phyloP scores from a whole-genome alignment of 352 stramenopile genomes.

The Thraustochytrium striatum region DNA sequence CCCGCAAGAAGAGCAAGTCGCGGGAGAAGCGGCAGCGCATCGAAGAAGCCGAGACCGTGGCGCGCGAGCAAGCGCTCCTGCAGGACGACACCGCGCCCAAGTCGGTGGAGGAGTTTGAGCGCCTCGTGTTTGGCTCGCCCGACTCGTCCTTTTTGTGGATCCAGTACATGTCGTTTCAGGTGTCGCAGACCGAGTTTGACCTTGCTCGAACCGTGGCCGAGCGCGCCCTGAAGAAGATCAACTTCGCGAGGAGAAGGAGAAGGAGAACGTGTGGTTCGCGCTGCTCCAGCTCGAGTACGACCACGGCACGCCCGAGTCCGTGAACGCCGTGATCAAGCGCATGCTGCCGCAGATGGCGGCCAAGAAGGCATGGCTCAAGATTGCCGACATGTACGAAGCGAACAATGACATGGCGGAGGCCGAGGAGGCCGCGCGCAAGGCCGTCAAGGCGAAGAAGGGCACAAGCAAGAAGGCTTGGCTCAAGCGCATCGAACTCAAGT shows the following conservation, averaged over 20 bases:
- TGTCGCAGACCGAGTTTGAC: conserved; percentile 75
- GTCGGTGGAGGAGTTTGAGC: conserved; percentile 76
- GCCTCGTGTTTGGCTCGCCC: conserved; percentile 73
- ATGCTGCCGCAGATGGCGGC: conserved; percentile 59
- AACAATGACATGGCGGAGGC: conserved; percentile 57
- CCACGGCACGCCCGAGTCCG: conserved; percentile 67
- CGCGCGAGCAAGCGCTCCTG: conserved; percentile 69
- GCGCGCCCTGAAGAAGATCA: conserved; percentile 73
- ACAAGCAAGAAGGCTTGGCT: conserved; percentile 78
- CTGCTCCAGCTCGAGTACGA: conserved; percentile 79
- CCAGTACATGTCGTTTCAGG: conserved; percentile 85
- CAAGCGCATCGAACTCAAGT: conserved; percentile 67
- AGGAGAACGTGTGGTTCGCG: conserved; percentile 82
- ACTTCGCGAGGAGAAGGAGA: conserved; percentile 81
- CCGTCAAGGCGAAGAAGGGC: conserved; percentile 82
- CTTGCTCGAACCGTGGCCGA: conserved; percentile 73
- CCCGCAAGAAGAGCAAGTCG: background rate
- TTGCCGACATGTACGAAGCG: conserved; percentile 76
- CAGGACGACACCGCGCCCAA: conserved; percentile 69
- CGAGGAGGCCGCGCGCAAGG: conserved; percentile 67
- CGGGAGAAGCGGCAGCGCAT: background rate
- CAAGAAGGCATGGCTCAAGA: conserved; percentile 76
- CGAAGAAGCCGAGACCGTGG: conserved; percentile 22
- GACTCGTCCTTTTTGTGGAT: conserved; percentile 85
- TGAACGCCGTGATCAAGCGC: conserved; percentile 71